A percentile compares a stretch with the other conserved stretches of the same genome.
Evolutionary conservation across 495 filamentous ascomycete genomes (phyloP).

Genomic region (Pyrenopolyporus hunteri): DNA sequence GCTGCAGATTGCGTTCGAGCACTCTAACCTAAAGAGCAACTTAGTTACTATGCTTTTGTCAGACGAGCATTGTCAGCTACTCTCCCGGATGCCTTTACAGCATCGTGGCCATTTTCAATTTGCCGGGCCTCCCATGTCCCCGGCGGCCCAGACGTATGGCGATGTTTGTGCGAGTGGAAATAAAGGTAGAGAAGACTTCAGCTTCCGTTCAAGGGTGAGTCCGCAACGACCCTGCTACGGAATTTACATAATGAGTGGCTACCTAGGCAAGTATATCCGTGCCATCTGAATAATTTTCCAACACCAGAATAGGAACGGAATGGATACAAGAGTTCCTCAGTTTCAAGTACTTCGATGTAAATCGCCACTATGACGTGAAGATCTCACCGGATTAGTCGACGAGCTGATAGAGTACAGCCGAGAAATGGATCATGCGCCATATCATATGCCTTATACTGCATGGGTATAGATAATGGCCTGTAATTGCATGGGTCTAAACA

Average conservation of each 20-base stretch:
- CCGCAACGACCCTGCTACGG: too few species aligned
- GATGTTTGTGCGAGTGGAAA: background rate
- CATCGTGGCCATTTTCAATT: background rate
- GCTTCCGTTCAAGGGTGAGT: background rate
- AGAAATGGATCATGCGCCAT: background rate
- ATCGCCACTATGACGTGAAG: background rate
- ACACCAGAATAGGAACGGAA: background rate
- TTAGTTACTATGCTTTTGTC: background rate
- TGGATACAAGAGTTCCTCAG: background rate
- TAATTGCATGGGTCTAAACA: too few species aligned
- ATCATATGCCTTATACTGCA: background rate
- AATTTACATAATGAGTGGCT: too few species aligned
- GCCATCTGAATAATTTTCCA: background rate
- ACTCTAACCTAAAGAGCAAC: background rate
- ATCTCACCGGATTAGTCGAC: background rate
- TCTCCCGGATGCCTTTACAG: background rate
- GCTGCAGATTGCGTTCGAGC: background rate
- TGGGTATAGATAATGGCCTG: too few species aligned
- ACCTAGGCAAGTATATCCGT: too few species aligned
- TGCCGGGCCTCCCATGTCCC: background rate
- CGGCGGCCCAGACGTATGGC: background rate
- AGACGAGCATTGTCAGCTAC: background rate
- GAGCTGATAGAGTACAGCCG: background rate
- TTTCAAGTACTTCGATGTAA: background rate
- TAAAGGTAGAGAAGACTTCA: background rate